These are phyloP conservation scores for Colletotrichum eleusines DNA, from an alignment of 2,329 filamentous ascomycete species.

Conservation along the genomic window DNA sequence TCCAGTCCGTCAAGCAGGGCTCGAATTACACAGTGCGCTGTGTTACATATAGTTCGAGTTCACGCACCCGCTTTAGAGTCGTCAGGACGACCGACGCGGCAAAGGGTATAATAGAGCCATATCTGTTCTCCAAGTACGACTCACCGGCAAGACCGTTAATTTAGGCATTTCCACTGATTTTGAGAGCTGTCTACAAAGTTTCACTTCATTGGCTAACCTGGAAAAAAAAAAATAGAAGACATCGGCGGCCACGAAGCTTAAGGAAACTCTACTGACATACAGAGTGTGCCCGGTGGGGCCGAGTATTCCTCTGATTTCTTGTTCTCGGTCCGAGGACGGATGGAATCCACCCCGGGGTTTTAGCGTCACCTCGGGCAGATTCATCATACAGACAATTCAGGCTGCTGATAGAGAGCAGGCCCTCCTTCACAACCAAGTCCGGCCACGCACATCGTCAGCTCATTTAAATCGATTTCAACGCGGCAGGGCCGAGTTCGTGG, in stretches of 20 bases:
- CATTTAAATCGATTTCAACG: too few species aligned
- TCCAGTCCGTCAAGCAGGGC: not conserved
- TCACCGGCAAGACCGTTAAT: not conserved
- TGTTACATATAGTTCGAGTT: too few species aligned
- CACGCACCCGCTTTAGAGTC: too few species aligned
- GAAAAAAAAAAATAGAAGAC: not conserved
- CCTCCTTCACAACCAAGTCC: not conserved
- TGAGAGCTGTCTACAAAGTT: too few species aligned
- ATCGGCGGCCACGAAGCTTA: not conserved
- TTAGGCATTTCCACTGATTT: not conserved
- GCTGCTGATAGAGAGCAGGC: not conserved
- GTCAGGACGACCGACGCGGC: not conserved
- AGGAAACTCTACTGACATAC: conserved; percentile 9
- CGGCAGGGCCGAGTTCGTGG: not conserved
- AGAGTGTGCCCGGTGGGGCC: conserved; percentile 7
- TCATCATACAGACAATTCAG: not conserved
- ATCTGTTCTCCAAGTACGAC: too few species aligned
- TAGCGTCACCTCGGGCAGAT: not conserved
- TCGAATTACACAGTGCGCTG: not conserved
- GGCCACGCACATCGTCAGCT: too few species aligned
- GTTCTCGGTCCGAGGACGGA: not conserved
- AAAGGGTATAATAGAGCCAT: not conserved
- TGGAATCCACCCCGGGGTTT: not conserved
- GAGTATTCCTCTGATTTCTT: not conserved
- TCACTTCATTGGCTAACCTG: too few species aligned